These are phyloP conservation scores for Aphanomyces euteiches DNA, from an alignment of 352 stramenopile genomes.

Conservation along the genomic window DNA sequence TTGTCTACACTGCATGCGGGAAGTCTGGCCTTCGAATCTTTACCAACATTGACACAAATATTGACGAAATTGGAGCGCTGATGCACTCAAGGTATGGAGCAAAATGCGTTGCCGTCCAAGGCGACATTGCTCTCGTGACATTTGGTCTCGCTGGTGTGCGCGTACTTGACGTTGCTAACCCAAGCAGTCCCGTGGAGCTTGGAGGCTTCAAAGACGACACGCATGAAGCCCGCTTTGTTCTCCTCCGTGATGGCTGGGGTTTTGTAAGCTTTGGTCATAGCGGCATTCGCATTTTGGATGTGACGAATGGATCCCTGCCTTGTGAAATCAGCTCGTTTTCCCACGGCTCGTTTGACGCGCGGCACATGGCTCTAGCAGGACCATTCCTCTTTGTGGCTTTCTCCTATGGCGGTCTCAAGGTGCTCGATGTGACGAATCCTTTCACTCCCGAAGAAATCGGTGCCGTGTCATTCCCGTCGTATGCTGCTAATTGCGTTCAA, in stretches of 20 bases:
- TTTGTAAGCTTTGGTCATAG: constrained; percentile 29
- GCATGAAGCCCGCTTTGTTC: constrained; percentile 25
- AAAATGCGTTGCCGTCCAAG: constrained; percentile 28
- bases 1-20: constrained; percentile 27
- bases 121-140: constrained; percentile 28
- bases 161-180: constrained; percentile 23
- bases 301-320: constrained; percentile 22
- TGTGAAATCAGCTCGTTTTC: constrained; percentile 19
- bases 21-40: constrained; percentile 31
- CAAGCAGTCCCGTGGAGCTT: constrained; percentile 27
- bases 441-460: background rate
- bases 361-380: constrained; percentile 23
- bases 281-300: constrained; percentile 25
- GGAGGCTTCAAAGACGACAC: constrained; percentile 28
- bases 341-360: constrained; percentile 21
- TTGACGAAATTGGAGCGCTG: constrained; percentile 29
- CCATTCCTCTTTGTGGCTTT: constrained; percentile 26
- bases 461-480: constrained; percentile 9
- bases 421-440: constrained; percentile 28
- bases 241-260: constrained; percentile 26
- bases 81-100: constrained; percentile 21
- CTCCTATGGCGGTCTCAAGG: constrained; percentile 27
- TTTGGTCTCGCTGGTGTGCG: constrained; percentile 28
- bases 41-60: constrained; percentile 28
- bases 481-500: constrained; percentile 11